Evolutionary conservation across 2,329 filamentous ascomycete genomes (phyloP).

Genomic region (Fusarium marasasianum): DNA sequence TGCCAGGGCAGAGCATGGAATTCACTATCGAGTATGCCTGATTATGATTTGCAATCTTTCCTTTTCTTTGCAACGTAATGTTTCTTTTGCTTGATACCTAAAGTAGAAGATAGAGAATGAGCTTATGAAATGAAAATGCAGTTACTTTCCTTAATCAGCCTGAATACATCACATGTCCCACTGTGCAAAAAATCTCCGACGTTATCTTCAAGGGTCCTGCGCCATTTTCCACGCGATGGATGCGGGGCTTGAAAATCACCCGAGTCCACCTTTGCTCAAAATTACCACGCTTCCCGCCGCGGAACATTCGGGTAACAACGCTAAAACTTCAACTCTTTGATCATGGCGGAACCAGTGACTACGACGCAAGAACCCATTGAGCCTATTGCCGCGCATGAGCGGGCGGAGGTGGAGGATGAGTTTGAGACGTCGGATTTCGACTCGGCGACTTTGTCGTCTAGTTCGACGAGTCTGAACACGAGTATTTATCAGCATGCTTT

Average conservation of each 20-base stretch:
- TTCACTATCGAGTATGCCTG: constrained; percentile 28
- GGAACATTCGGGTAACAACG: neutral
- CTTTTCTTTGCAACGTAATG: neutral
- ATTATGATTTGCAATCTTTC: neutral
- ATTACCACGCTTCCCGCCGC: neutral
- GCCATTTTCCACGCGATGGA: constrained; percentile 12
- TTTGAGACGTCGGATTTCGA: constrained; percentile 36
- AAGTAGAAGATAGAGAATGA: neutral
- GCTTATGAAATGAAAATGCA: neutral
- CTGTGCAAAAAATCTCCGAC: neutral
- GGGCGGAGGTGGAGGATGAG: constrained; percentile 28
- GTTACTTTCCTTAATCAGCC: neutral
- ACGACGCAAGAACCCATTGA: constrained; percentile 10
- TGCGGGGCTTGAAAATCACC: constrained; percentile 1
- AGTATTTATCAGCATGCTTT: constrained; percentile 39
- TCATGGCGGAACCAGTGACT: constrained; percentile 8
- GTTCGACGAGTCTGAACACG: constrained; percentile 33
- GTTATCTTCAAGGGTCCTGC: neutral
- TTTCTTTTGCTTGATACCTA: constrained; percentile 1
- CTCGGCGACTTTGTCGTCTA: constrained; percentile 12
- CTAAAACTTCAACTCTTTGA: neutral
- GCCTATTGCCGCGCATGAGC: constrained; percentile 2
- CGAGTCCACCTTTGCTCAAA: neutral
- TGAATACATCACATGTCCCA: neutral
- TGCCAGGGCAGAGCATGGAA: constrained; percentile 42